These are phyloP conservation scores for Kluyveromyces sp. DNA, from an alignment of 1,139 yeast genomes.

Conservation along the genomic window DNA sequence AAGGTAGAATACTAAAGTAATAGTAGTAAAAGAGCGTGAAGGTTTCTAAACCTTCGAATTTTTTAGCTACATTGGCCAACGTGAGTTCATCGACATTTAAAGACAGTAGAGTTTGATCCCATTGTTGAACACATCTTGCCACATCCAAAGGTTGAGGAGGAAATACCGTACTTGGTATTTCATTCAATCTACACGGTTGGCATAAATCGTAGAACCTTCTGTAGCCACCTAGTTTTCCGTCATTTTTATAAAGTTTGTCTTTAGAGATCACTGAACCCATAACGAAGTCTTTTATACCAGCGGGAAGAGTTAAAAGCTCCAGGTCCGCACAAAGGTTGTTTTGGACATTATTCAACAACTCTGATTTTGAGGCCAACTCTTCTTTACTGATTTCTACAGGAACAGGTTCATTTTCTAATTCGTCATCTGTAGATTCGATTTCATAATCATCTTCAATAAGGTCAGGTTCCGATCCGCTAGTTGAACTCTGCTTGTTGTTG, in stretches of 20 bases:
- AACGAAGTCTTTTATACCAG: conserved; percentile 58
- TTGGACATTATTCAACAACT: conserved; percentile 10
- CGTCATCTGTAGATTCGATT: conserved; percentile 21
- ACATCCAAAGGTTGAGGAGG: conserved; percentile 32
- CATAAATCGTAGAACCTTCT: conserved; percentile 26
- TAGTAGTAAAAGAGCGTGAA: conserved; percentile 53
- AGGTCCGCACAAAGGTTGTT: conserved; percentile 18
- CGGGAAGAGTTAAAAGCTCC: conserved; percentile 48
- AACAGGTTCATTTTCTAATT: conserved; percentile 23
- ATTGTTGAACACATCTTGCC: conserved; percentile 29
- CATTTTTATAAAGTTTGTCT: conserved; percentile 16
- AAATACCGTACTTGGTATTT: conserved; percentile 26
- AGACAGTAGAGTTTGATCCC: conserved; percentile 25
- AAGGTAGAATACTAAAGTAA: conserved; percentile 51
- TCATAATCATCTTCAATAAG: conserved; percentile 13
- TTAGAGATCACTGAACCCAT: conserved; percentile 24
- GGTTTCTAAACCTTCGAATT: conserved; percentile 26
- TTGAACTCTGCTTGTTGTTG: not conserved
- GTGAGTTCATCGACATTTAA: conserved; percentile 7
- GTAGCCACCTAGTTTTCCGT: conserved; percentile 23
- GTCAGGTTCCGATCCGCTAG: not conserved
- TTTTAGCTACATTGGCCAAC: conserved; percentile 15
- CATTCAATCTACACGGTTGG: conserved; percentile 19
- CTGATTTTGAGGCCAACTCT: conserved; percentile 10
- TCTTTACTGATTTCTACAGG: conserved; percentile 12